Conservation (phyloP, 257 asterid genomes). For the Gentiana straminea region DNA sequence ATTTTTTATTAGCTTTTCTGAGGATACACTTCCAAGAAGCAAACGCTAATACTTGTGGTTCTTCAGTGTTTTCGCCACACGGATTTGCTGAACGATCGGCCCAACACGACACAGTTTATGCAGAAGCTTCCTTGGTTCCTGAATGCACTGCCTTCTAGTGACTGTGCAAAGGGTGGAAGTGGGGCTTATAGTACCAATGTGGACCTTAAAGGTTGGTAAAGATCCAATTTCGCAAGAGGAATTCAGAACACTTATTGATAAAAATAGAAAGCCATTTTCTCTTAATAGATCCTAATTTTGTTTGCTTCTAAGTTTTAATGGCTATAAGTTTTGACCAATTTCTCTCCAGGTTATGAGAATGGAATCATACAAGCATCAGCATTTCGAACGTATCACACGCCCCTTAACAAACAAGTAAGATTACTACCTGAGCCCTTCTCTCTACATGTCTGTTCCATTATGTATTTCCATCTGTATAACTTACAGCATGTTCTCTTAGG, state of each 20-base stretch:
- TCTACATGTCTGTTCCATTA: neutral
- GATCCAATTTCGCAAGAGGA: neutral
- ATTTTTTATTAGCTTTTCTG: neutral
- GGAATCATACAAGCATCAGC: slow-evolving; percentile 83
- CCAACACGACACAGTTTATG: slow-evolving; percentile 66
- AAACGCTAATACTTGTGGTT: slow-evolving; percentile 19
- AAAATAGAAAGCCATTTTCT: neutral
- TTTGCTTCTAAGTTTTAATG: slow-evolving; percentile 8
- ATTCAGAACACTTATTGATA: neutral
- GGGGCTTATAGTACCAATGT: slow-evolving; percentile 87
- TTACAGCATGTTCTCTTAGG: slow-evolving; percentile 27
- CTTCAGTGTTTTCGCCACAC: slow-evolving; percentile 90
- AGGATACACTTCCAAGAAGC: neutral
- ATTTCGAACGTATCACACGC: slow-evolving; percentile 92
- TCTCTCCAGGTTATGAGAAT: slow-evolving; percentile 53
- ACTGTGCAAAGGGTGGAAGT: slow-evolving; percentile 96
- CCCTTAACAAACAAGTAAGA: slow-evolving; percentile 84
- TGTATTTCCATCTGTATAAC: neutral
- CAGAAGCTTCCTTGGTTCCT: slow-evolving; percentile 98
- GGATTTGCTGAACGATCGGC: slow-evolving; percentile 77
- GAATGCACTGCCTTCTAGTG: slow-evolving; percentile 85
- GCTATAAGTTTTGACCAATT: slow-evolving; percentile 9
- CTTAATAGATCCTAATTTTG: no score
- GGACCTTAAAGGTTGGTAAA: slow-evolving; percentile 58
- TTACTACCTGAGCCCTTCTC: neutral